phyloP scores from a whole-genome alignment of 2,329 filamentous ascomycete genomes.

The Claviceps fusiformis region DNA sequence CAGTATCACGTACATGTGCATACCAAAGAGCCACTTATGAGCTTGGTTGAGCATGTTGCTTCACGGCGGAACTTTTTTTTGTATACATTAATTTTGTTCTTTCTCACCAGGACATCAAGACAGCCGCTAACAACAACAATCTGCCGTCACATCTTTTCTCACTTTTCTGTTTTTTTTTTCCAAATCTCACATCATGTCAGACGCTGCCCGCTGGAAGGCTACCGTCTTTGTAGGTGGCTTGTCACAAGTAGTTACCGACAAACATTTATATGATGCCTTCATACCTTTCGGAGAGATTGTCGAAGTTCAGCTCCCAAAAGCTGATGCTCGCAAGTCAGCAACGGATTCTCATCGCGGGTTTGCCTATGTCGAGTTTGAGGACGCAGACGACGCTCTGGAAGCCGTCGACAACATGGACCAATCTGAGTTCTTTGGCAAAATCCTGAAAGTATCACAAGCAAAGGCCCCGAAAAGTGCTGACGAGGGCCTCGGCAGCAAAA shows the following conservation, averaged over 20 bases:
- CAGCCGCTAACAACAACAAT: not conserved
- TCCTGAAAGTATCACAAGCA: conserved; percentile 82
- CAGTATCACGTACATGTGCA: not conserved
- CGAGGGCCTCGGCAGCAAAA: conserved; percentile 83
- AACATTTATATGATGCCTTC: conserved; percentile 78
- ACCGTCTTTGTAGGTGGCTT: conserved; percentile 90
- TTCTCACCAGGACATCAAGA: not conserved
- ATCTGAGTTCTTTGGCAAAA: conserved; percentile 81
- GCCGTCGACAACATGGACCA: conserved; percentile 99
- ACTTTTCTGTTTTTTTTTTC: no score
- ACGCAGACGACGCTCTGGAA: conserved; percentile 73
- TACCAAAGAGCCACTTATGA: not conserved
- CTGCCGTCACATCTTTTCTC: not conserved
- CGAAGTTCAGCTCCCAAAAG: conserved; percentile 80
- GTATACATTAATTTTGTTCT: no score
- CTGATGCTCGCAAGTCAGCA: conserved; percentile 63
- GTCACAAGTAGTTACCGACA: conserved; percentile 59
- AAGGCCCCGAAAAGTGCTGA: conserved; percentile 83
- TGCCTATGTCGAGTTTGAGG: conserved; percentile 90
- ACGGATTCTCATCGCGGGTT: conserved; percentile 79
- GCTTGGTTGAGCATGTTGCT: not conserved
- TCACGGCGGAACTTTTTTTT: not conserved
- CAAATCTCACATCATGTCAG: conserved; percentile 48
- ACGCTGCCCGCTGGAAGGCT: conserved; percentile 70
- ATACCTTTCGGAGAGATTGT: conserved; percentile 93